Evolutionary conservation across 2,329 filamentous ascomycete species (phyloP).

Genomic region (Bipolaris gigantea): DNA sequence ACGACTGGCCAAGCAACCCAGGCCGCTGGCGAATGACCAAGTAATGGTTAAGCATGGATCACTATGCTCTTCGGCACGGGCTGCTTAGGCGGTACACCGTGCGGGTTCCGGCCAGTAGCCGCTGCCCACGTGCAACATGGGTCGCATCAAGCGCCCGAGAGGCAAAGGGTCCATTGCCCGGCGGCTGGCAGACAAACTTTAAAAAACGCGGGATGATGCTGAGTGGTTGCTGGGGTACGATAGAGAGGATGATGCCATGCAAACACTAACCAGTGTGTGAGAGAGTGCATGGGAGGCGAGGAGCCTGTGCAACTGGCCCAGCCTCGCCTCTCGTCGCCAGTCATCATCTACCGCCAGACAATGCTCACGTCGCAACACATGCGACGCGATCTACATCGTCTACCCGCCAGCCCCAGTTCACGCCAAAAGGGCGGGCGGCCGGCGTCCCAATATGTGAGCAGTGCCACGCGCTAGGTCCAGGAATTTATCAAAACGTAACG

Average conservation of each 20-base stretch:
- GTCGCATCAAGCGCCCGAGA: constrained; percentile 1
- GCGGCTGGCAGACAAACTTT: not conserved
- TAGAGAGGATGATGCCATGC: not conserved
- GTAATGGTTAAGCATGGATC: no score
- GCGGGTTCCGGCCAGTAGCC: not conserved
- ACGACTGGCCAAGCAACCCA: no score
- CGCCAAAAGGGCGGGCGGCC: not conserved
- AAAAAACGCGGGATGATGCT: not conserved
- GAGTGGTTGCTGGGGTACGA: not conserved
- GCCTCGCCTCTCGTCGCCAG: not conserved
- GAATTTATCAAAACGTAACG: not conserved
- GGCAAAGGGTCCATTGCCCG: not conserved
- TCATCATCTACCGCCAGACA: not conserved
- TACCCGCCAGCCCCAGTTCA: not conserved
- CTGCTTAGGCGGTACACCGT: not conserved
- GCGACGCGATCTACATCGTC: not conserved
- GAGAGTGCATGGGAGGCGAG: not conserved
- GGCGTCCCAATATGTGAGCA: not conserved
- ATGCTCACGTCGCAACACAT: not conserved
- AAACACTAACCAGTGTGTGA: not conserved
- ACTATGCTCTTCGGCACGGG: no score
- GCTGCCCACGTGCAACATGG: constrained; percentile 6
- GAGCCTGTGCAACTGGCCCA: not conserved
- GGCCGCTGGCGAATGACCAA: no score
- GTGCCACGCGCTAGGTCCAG: not conserved